Percentiles rank a stretch among this genome's conserved stretches.
These are phyloP conservation scores for Gymnopus androsaceus DNA, from an alignment of 1,284 basidiomycete genomes.

Conservation along the genomic window DNA sequence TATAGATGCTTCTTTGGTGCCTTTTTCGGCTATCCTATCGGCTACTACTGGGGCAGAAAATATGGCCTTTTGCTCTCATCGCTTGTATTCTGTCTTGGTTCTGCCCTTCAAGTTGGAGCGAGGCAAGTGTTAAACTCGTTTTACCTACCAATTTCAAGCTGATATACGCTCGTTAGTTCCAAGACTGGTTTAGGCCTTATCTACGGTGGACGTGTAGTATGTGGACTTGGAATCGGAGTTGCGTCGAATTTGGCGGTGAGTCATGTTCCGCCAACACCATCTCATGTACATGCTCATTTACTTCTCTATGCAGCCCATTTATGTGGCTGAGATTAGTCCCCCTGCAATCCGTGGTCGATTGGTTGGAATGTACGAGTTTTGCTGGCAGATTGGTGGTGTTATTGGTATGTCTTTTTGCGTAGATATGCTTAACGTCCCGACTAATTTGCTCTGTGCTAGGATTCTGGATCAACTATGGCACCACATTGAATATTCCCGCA, in stretches of 20 bases:
- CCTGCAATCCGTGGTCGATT: slow-evolving; percentile 50
- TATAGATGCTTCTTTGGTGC: slow-evolving; percentile 38
- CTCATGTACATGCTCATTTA: too few species aligned
- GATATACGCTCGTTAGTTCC: slow-evolving; percentile 18
- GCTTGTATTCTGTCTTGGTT: slow-evolving; percentile 33
- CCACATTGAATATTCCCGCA: slow-evolving; percentile 37
- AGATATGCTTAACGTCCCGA: too few species aligned
- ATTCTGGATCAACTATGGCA: slow-evolving; percentile 53
- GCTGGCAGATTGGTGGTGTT: slow-evolving; percentile 38
- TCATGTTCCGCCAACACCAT: too few species aligned
- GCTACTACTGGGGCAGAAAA: slow-evolving; percentile 35
- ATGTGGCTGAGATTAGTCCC: slow-evolving; percentile 43
- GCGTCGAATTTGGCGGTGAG: slow-evolving; percentile 39
- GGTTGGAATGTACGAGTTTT: slow-evolving; percentile 51
- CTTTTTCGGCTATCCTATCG: slow-evolving; percentile 34
- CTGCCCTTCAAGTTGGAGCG: slow-evolving; percentile 32
- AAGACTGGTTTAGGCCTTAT: slow-evolving; percentile 36
- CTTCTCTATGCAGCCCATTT: slow-evolving; percentile 34
- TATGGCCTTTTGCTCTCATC: slow-evolving; percentile 30
- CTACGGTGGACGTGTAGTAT: slow-evolving; percentile 37
- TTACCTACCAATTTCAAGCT: background rate
- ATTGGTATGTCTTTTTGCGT: slow-evolving; percentile 27
- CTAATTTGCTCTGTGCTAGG: slow-evolving; percentile 28
- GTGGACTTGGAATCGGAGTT: slow-evolving; percentile 35
- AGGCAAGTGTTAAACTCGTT: too few species aligned